Evolutionary conservation across 2,329 filamentous ascomycete species (phyloP), one percentile per base, ranked within the genome.

Genomic region (Clarireedia monteithiana): DNA sequence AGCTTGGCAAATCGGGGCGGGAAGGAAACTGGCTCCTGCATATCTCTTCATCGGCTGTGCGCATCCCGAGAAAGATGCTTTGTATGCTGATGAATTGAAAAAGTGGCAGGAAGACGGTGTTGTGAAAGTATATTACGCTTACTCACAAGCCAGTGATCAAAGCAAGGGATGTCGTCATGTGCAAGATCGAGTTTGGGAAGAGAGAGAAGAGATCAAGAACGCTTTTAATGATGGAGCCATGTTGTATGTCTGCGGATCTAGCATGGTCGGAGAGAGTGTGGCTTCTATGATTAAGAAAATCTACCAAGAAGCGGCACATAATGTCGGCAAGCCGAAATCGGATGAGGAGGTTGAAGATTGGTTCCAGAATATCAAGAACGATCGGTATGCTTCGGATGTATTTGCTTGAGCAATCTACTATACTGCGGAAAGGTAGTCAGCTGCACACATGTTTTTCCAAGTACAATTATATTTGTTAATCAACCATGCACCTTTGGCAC

Each of bases 11-110:
- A 39, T 36, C 2, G 39, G 46, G 5, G 57, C 53, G 15, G 50
- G 57, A 9, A 24, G 38, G 7, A 59, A 57, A 27, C n/a, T 60
- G 10, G 59, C 57, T 12, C 44, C 50, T 24, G 57, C 76, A 0
- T 58, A 79, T 4, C 68, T 80, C 5, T 79, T 79, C 67, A 69
- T 76, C 52, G 77, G 77, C 24, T 78, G 76, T 63, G 72, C 72
- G 20, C 60, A 68, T 10, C 69, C 71, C 6, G 67, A 70, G 2
- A 68, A 66, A 27, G 77, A 80, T 55, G 63, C 69, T 4, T 59
- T 79, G 0, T 79, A 79, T 62, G 53, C 66, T 0, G 67, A 70
- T 3, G 69, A 73, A 15, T 65, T 78, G 10, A 55, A 48, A 17
- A 64, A 69, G 27, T 56, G 61, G n/a, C 60, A 59, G 9, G 40